A percentile compares a stretch with the other conserved stretches of the same genome.
Evolutionary conservation across 768 basidiomycete genomes (phyloP).

Genomic region (Amanita thiersii): DNA sequence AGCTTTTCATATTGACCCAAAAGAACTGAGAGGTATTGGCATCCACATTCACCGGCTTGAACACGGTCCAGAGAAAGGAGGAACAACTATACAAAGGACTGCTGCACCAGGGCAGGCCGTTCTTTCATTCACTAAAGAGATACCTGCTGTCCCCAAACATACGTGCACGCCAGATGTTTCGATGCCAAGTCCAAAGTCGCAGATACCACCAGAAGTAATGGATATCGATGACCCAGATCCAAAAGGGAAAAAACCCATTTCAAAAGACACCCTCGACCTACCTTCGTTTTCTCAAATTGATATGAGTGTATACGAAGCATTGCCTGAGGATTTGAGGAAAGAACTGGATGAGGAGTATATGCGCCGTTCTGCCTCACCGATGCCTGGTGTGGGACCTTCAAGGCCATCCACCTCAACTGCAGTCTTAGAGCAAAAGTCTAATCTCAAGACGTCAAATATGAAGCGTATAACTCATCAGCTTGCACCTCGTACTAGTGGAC

Average conservation of each 20-base stretch:
- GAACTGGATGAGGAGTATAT: constrained; percentile 64
- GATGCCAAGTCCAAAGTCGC: constrained; percentile 9
- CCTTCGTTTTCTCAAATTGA: constrained; percentile 77
- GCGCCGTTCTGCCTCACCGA: constrained; percentile 48
- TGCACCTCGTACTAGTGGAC: constrained; percentile 40
- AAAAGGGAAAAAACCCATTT: not conserved
- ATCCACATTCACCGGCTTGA: constrained; percentile 91
- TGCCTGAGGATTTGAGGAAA: constrained; percentile 60
- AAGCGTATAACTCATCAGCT: constrained; percentile 58
- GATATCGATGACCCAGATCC: not conserved
- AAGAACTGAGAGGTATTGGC: constrained; percentile 86
- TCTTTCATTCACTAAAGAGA: constrained; percentile 41
- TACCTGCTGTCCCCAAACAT: not conserved
- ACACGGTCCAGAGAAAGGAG: constrained; percentile 24
- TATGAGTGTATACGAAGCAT: constrained; percentile 55
- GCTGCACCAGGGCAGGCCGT: constrained; percentile 44
- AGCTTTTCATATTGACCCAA: constrained; percentile 70
- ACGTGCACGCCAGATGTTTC: not conserved
- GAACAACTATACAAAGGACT: constrained; percentile 8
- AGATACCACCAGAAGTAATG: constrained; percentile 2
- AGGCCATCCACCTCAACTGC: constrained; percentile 18
- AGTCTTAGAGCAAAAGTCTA: constrained; percentile 20
- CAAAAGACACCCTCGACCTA: constrained; percentile 28
- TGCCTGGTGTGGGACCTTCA: constrained; percentile 12
- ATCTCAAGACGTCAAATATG: constrained; percentile 32